A percentile compares a stretch with the other conserved stretches of the same genome.
phyloP scores from a whole-genome alignment of 2,329 filamentous ascomycete species.

The Colletotrichum sublineola region DNA sequence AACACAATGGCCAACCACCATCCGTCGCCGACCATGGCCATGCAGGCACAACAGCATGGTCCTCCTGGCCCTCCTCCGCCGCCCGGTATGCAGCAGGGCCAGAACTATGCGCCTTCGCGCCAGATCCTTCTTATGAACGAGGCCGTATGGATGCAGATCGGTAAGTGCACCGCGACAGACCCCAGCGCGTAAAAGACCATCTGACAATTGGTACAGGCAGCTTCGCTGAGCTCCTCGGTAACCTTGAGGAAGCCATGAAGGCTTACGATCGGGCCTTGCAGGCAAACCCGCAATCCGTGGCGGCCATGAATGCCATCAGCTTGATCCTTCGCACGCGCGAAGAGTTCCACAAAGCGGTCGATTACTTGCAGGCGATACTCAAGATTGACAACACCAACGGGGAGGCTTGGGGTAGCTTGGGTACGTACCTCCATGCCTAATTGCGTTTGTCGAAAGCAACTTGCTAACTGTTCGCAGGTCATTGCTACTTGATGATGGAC shows the following conservation, averaged over 20 bases:
- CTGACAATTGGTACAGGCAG: constrained; percentile 70
- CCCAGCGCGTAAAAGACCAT: constrained; percentile 14
- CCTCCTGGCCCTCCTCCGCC: constrained; percentile 72
- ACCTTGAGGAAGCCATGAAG: constrained; percentile 87
- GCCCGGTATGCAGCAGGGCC: constrained; percentile 65
- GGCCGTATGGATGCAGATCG: constrained; percentile 90
- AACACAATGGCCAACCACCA: constrained; percentile 80
- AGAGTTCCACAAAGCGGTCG: constrained; percentile 92
- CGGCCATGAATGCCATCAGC: constrained; percentile 94
- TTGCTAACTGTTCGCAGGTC: constrained; percentile 69
- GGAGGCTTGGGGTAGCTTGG: constrained; percentile 95
- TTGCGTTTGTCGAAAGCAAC: not conserved
- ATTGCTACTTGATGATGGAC: constrained; percentile 99
- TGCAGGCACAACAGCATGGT: constrained; percentile 76
- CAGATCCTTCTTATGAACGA: constrained; percentile 86
- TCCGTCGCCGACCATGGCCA: constrained; percentile 82
- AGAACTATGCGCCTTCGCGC: constrained; percentile 75
- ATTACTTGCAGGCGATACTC: constrained; percentile 90
- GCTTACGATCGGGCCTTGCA: constrained; percentile 92
- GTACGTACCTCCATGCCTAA: constrained; percentile 62
- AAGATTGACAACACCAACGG: constrained; percentile 92
- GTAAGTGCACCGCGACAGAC: constrained; percentile 65
- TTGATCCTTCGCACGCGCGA: constrained; percentile 92
- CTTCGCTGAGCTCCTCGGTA: constrained; percentile 88
- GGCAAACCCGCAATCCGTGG: constrained; percentile 89